Conservation (phyloP, 2,329 filamentous ascomycete genomes). For the Dactylellina cionopaga region DNA sequence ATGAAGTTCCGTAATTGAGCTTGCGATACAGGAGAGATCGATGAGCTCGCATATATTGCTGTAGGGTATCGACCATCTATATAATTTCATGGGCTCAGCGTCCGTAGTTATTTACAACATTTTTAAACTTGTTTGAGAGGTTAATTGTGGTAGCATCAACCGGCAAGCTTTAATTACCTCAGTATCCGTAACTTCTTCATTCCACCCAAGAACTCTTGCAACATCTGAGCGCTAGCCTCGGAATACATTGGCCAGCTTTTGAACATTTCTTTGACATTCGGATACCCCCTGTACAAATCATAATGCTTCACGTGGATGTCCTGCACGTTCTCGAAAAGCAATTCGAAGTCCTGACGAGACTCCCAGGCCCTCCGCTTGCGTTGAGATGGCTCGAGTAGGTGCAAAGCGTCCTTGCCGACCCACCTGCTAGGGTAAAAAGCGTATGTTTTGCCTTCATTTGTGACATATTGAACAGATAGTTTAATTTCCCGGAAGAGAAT, state of each 20-base stretch:
- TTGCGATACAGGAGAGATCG: conserved; percentile 5
- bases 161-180: neutral
- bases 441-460: too few species aligned
- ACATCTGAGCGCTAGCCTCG: neutral
- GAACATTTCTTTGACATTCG: neutral
- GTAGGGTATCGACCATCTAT: conserved; percentile 5
- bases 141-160: neutral
- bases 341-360: neutral
- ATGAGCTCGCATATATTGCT: neutral
- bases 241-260: neutral
- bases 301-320: neutral
- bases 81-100: neutral
- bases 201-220: conserved; percentile 15
- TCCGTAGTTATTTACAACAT: too few species aligned
- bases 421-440: too few species aligned
- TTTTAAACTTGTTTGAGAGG: too few species aligned
- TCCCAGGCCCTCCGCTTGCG: neutral
- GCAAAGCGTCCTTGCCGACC: too few species aligned
- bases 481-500: too few species aligned
- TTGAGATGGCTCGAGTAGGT: neutral
- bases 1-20: neutral
- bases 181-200: conserved; percentile 14
- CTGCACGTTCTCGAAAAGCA: conserved; percentile 12
- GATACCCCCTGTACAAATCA: neutral
- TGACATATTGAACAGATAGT: too few species aligned